phyloP scores from a whole-genome alignment of 495 filamentous ascomycete species.

The Penicillium arizonense region DNA sequence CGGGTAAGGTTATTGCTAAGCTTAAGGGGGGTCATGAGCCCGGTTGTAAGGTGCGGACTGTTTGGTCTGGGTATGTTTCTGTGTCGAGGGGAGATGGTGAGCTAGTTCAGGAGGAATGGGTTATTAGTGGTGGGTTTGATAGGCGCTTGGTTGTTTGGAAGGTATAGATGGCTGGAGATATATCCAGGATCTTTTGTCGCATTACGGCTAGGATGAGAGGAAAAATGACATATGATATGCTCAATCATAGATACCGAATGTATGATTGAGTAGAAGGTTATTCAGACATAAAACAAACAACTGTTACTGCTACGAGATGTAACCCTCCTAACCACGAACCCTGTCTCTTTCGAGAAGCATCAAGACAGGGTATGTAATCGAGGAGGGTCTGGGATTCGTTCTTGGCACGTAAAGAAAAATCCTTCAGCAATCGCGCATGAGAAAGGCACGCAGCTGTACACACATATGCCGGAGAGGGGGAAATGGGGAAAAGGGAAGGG shows the following conservation, averaged over 20 bases:
- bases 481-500: slow-evolving; percentile 17
- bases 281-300: background rate
- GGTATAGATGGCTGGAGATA: slow-evolving; percentile 9
- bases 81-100: slow-evolving; percentile 24
- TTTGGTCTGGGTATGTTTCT: slow-evolving; percentile 60
- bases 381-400: slow-evolving; percentile 58
- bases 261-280: background rate
- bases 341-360: slow-evolving; percentile 54
- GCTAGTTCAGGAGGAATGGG: slow-evolving; percentile 45
- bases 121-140: slow-evolving; percentile 72
- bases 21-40: slow-evolving; percentile 55
- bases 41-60: slow-evolving; percentile 62
- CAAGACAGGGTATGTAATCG: slow-evolving; percentile 90
- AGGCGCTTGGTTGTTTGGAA: slow-evolving; percentile 62
- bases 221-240: background rate
- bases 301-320: slow-evolving; percentile 51
- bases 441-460: slow-evolving; percentile 89
- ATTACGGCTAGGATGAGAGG: background rate
- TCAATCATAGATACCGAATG: background rate
- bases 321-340: slow-evolving; percentile 86
- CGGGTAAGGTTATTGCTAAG: slow-evolving; percentile 53
- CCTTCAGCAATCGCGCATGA: slow-evolving; percentile 93
- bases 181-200: background rate
- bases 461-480: slow-evolving; percentile 80
- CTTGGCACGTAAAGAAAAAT: slow-evolving; percentile 88